phyloP scores from a whole-genome alignment of 345 rosid genomes.

The Dimocarpus longan region DNA sequence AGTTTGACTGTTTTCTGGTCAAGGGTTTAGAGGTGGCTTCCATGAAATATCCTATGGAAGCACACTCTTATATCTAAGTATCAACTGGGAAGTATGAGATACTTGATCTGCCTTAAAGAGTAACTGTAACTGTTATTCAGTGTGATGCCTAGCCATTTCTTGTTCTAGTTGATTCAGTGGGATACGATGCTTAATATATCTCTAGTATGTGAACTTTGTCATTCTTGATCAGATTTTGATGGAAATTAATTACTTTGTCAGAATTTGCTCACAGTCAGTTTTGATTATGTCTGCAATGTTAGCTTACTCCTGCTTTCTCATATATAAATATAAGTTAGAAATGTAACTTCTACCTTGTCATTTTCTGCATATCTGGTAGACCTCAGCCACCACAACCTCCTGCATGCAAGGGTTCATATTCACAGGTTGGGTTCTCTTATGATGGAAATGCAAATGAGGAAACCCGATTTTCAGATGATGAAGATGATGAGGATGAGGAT shows the following conservation, averaged over 20 bases:
- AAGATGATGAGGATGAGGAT: conserved; percentile 62
- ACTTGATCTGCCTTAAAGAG: background rate
- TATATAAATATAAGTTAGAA: background rate
- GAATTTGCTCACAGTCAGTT: background rate
- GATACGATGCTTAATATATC: background rate
- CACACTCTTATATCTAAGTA: background rate
- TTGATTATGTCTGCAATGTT: background rate
- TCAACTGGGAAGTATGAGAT: background rate
- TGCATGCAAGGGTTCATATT: conserved; percentile 78
- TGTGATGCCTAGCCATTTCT: background rate
- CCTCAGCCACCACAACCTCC: conserved; percentile 62
- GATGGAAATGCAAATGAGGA: conserved; percentile 69
- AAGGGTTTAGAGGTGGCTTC: background rate
- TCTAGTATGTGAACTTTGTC: background rate
- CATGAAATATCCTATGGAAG: background rate
- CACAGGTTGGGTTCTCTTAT: conserved; percentile 95
- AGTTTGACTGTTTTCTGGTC: background rate
- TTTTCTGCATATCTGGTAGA: conserved; percentile 34
- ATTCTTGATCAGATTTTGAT: background rate
- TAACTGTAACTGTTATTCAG: background rate
- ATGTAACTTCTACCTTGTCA: background rate
- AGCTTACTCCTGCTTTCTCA: background rate
- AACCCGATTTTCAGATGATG: conserved; percentile 51
- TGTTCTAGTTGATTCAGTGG: background rate
- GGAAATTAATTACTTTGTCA: conserved; percentile 5